These are phyloP conservation scores for Ustilago shanxiensis DNA, from an alignment of 1,284 basidiomycete species.

Conservation along the genomic window DNA sequence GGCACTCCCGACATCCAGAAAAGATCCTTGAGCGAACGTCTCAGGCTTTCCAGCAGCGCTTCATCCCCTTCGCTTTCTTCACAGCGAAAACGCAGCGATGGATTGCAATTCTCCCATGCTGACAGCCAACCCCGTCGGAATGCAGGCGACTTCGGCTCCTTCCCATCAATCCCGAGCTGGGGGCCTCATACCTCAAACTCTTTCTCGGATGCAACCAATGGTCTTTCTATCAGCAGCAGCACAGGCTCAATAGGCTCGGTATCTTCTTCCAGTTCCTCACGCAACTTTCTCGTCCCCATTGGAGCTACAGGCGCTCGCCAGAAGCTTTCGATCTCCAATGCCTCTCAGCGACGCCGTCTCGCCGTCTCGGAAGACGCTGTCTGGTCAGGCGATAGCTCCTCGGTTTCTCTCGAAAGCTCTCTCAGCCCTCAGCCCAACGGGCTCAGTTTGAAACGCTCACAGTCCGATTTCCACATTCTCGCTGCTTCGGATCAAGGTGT, in stretches of 20 bases:
- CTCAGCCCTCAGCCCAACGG: neutral
- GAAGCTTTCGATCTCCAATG: conserved; percentile 58
- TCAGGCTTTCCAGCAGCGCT: conserved; percentile 18
- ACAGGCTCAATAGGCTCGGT: conserved; percentile 23
- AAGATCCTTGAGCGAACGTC: conserved; percentile 33
- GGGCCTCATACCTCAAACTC: neutral
- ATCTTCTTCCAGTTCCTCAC: conserved; percentile 27
- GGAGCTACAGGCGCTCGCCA: conserved; percentile 64
- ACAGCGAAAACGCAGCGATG: conserved; percentile 17
- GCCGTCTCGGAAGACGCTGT: conserved; percentile 38
- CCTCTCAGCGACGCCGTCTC: conserved; percentile 50
- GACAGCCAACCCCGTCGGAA: conserved; percentile 4
- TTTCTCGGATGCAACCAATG: conserved; percentile 2
- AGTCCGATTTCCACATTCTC: conserved; percentile 23
- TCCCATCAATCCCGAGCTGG: conserved; percentile 29
- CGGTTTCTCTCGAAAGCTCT: neutral
- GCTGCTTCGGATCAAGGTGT: conserved; percentile 7
- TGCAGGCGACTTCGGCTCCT: conserved; percentile 7
- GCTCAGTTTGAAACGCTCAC: conserved; percentile 22
- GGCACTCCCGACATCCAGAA: conserved; percentile 10
- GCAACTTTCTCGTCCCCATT: conserved; percentile 64
- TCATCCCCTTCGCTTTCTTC: conserved; percentile 19
- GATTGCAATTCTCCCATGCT: conserved; percentile 26
- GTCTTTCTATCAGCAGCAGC: conserved; percentile 20
- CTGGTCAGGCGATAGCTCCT: conserved; percentile 15